Conservation (phyloP, 345 rosid species). For the Erysimum cheiranthoides region DNA sequence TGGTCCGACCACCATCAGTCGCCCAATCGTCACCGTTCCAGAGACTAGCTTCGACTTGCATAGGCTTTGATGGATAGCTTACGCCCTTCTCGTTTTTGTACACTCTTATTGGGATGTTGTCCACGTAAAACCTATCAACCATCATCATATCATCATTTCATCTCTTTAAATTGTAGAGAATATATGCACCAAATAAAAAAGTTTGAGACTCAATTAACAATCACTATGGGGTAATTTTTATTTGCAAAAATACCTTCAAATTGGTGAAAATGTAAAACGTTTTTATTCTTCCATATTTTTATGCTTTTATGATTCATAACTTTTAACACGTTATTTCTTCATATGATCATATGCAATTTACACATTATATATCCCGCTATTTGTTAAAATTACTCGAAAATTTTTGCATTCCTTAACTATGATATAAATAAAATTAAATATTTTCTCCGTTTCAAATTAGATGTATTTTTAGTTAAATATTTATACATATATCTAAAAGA, state of each 20-base stretch:
- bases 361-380: too few relatives aligned
- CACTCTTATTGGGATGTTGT: slow-evolving; percentile 72
- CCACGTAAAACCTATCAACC: slow-evolving; percentile 63
- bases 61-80: slow-evolving; percentile 57
- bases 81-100: slow-evolving; percentile 64
- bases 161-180: neutral
- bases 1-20: slow-evolving; percentile 64
- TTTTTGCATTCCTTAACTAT: too few relatives aligned
- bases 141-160: slow-evolving; percentile 11
- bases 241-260: too few relatives aligned
- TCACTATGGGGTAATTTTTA: neutral
- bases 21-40: slow-evolving; percentile 82
- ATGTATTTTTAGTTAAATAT: neutral
- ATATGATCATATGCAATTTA: too few relatives aligned
- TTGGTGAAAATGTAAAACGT: too few relatives aligned
- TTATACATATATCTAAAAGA: too few relatives aligned
- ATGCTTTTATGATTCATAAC: too few relatives aligned
- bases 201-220: neutral
- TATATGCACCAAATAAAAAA: neutral
- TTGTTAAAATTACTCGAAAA: too few relatives aligned
- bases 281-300: too few relatives aligned
- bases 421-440: neutral
- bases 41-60: slow-evolving; percentile 66
- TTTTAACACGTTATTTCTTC: too few relatives aligned
- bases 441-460: neutral